Conservation (phyloP, 2,329 filamentous ascomycete genomes). For the Stemphylium lycopersici region DNA sequence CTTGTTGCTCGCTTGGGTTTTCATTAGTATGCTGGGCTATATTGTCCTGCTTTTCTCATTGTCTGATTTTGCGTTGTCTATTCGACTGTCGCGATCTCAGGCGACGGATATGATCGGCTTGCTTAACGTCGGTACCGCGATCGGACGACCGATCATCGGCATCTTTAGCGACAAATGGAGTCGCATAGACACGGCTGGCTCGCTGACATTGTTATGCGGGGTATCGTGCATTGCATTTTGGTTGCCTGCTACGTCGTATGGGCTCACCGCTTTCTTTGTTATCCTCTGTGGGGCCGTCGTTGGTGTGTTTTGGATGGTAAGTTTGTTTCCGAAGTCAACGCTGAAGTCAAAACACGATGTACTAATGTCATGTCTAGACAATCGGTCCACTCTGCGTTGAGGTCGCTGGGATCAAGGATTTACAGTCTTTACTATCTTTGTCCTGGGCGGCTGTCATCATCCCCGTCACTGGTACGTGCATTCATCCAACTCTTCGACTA, state of each 20-base stretch:
- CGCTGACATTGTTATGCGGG: slow-evolving; percentile 49
- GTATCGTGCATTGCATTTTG: slow-evolving; percentile 53
- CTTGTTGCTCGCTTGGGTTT: slow-evolving; percentile 51
- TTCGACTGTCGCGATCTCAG: slow-evolving; percentile 50
- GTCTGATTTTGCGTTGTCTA: slow-evolving; percentile 54
- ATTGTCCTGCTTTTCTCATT: slow-evolving; percentile 56
- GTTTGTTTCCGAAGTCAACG: neutral
- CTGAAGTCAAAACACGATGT: neutral
- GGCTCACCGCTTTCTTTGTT: slow-evolving; percentile 52
- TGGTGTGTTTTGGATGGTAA: slow-evolving; percentile 35
- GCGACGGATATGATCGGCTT: slow-evolving; percentile 52
- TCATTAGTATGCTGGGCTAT: slow-evolving; percentile 57
- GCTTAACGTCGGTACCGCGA: slow-evolving; percentile 56
- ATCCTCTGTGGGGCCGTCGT: slow-evolving; percentile 53
- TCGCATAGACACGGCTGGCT: slow-evolving; percentile 51
- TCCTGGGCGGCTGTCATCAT: slow-evolving; percentile 48
- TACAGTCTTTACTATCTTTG: slow-evolving; percentile 51
- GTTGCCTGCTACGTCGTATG: slow-evolving; percentile 54
- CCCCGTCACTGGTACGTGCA: slow-evolving; percentile 44
- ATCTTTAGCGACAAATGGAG: slow-evolving; percentile 54
- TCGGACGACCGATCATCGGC: slow-evolving; percentile 57
- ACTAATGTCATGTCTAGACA: slow-evolving; percentile 28
- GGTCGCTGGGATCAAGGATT: slow-evolving; percentile 49
- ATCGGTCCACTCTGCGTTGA: slow-evolving; percentile 51
- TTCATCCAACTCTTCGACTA: neutral